phyloP scores from a whole-genome alignment of 1,284 basidiomycete genomes.

The Athelia psychrophila region DNA sequence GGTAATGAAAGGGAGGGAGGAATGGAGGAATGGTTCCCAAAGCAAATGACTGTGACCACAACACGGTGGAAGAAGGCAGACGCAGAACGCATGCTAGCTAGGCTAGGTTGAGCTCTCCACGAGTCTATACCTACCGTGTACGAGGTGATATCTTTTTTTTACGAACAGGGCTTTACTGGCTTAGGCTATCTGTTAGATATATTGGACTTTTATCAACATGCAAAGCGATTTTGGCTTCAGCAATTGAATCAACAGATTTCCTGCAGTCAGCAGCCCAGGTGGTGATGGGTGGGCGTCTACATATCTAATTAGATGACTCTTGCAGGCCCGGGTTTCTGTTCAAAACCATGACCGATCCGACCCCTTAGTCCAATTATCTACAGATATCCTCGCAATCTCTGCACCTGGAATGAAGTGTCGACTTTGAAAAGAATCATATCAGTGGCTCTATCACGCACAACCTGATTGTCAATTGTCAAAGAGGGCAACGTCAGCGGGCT shows the following conservation, averaged over 20 bases:
- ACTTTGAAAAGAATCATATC: conserved; percentile 72
- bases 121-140: too few relatives aligned
- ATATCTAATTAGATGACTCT: conserved; percentile 2
- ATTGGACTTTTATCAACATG: too few relatives aligned
- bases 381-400: conserved; percentile 69
- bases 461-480: conserved; percentile 54
- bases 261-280: not conserved
- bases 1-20: conserved; percentile 29
- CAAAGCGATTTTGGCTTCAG: too few relatives aligned
- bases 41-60: conserved; percentile 45
- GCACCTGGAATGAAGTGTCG: conserved; percentile 79
- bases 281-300: not conserved
- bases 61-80: conserved; percentile 40
- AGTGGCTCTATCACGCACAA: conserved; percentile 73
- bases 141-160: too few relatives aligned
- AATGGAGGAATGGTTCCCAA: conserved; percentile 44
- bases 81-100: conserved; percentile 16
- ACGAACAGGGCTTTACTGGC: too few relatives aligned
- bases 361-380: conserved; percentile 79
- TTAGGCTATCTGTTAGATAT: too few relatives aligned
- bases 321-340: not conserved
- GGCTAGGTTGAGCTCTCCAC: not conserved
- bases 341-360: conserved; percentile 46
- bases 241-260: too few relatives aligned
- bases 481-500: conserved; percentile 61